Base-by-base conservation (phyloP, 208 protist species). In the Hexamita inflata region DNA sequence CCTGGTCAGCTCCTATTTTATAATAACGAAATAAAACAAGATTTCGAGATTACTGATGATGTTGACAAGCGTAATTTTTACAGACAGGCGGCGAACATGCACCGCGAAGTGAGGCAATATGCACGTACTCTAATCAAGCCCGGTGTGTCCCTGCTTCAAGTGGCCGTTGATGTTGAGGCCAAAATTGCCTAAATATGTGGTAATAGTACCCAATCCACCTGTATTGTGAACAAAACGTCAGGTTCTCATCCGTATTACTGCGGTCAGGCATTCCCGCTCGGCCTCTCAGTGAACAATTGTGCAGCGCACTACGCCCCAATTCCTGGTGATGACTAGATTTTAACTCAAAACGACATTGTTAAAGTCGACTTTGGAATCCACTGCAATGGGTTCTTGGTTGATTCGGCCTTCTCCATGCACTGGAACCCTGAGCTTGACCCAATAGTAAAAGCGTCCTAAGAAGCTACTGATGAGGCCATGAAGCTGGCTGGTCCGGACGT, bases 281-380 rank as follows among this genome's bases (percentile, higher is more conserved):
- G 88, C 53, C 82, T 85, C 53, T 96, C 92, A 13, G 77, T 98
- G 29, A 98, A 98, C 83, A 80, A 95, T 79, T 85, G 88, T 45
- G 95, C 94, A 35, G 95, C 95, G 0, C 94, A 98, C 84, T 98
- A 89, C 76, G 95, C 94, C 0, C 94, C 94, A 38, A 97, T 97
- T 78, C 84, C 86, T 4, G 91, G 90, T 19, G 94, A 98, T 75
- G 90, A 92, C 61, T 88, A 89, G 0, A 86, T 97, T 24, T 77
- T 98, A 41, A 77, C 82, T 15, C 87, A 93, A 62, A 87, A 92
- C 75, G 94, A 98, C 78, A 92, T 98, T 29, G 87, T 96, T 81
- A 98, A 97, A 82, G 40, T 78, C 57, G 79, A 89, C 97, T 96
- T 98, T 85, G 94, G 95, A n/a, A 94, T 91, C 30, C 95, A 98